Percentiles rank a stretch among this genome's conserved stretches.
Evolutionary conservation across 1,139 yeast genomes (phyloP).

Genomic region (Blastobotrys aristatus): DNA sequence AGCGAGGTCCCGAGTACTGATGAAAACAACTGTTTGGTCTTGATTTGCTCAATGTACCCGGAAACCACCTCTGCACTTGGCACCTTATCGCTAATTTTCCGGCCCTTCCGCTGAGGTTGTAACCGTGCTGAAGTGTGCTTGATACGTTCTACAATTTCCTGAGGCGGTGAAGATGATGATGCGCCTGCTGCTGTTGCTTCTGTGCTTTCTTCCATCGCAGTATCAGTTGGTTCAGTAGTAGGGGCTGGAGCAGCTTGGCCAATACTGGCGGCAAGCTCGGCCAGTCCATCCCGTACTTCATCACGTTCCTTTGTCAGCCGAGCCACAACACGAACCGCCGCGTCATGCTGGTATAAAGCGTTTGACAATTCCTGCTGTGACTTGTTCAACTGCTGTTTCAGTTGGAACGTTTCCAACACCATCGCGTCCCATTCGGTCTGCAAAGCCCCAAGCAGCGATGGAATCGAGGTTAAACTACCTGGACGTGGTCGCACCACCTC

Average conservation of each 20-base stretch:
- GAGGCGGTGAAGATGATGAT: not conserved
- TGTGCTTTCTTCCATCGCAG: not conserved
- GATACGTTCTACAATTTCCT: not conserved
- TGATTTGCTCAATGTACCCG: slow-evolving; percentile 5
- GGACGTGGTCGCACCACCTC: slow-evolving; percentile 40
- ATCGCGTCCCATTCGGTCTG: slow-evolving; percentile 91
- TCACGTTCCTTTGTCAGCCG: slow-evolving; percentile 68
- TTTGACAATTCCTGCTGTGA: slow-evolving; percentile 70
- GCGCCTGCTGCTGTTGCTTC: not conserved
- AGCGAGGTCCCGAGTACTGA: slow-evolving; percentile 20
- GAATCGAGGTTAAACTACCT: slow-evolving; percentile 62
- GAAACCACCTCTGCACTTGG: not conserved
- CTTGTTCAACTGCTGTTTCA: slow-evolving; percentile 64
- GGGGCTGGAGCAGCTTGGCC: slow-evolving; percentile 17
- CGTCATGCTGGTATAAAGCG: slow-evolving; percentile 80
- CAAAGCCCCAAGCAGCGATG: slow-evolving; percentile 64
- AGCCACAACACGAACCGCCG: slow-evolving; percentile 84
- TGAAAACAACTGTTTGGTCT: slow-evolving; percentile 27
- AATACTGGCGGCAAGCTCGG: slow-evolving; percentile 36
- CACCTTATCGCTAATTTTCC: not conserved
- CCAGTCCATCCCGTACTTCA: slow-evolving; percentile 58
- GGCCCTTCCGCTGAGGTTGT: slow-evolving; percentile 4
- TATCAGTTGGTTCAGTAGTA: slow-evolving; percentile 1
- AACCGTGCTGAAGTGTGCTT: slow-evolving; percentile 1
- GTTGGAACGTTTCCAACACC: slow-evolving; percentile 71